Conservation (phyloP, 2,329 filamentous ascomycete genomes). For the Aspergillus floridensis region DNA sequence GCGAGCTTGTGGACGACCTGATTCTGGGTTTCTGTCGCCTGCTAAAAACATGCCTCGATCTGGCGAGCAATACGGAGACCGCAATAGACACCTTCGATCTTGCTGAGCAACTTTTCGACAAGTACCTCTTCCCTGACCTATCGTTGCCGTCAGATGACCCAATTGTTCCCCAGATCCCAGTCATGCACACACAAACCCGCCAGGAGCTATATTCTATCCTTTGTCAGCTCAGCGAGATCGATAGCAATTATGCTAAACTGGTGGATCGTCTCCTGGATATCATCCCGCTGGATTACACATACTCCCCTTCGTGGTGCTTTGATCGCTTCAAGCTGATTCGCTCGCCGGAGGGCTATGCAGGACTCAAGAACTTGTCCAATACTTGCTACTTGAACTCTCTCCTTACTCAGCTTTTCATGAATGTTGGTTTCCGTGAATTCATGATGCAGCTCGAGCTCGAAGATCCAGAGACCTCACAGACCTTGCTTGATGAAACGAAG, state of each 20-base stretch:
- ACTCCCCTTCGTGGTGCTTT: constrained; percentile 60
- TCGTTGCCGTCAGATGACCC: constrained; percentile 31
- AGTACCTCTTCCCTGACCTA: constrained; percentile 63
- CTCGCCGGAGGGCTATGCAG: constrained; percentile 77
- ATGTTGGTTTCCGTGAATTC: constrained; percentile 79
- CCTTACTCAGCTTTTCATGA: constrained; percentile 95
- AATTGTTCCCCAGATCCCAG: constrained; percentile 42
- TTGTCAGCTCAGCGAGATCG: constrained; percentile 54
- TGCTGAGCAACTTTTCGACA: constrained; percentile 57
- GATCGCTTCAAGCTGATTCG: constrained; percentile 69
- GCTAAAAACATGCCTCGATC: constrained; percentile 42
- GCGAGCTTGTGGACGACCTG: constrained; percentile 44
- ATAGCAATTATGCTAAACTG: constrained; percentile 50
- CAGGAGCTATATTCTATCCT: constrained; percentile 61
- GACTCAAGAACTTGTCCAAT: constrained; percentile 86
- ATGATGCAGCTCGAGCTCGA: constrained; percentile 65
- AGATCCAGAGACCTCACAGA: constrained; percentile 58
- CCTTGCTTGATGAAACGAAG: constrained; percentile 73
- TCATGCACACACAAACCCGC: constrained; percentile 57
- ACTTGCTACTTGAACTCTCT: constrained; percentile 97
- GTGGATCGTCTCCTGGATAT: constrained; percentile 53
- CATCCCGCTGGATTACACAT: constrained; percentile 58
- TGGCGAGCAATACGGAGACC: constrained; percentile 34
- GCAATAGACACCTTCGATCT: constrained; percentile 39
- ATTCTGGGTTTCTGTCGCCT: constrained; percentile 45